phyloP scores from a whole-genome alignment of 192 early-diverging fungal species.

The Coemansia sp. region DNA sequence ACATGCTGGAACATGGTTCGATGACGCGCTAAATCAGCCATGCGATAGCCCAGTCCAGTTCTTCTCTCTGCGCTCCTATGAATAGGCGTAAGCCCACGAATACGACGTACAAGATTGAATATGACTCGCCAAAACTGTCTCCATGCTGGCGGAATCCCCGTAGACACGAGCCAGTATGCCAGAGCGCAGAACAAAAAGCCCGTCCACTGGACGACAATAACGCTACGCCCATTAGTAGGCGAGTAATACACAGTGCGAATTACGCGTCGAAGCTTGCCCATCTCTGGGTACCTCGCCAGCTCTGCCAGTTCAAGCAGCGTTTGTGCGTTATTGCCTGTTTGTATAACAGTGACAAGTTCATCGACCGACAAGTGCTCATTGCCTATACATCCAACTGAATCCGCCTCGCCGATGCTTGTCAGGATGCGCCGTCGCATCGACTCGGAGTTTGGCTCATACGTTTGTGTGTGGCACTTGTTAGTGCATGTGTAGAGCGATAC shows the following conservation, averaged over 20 bases:
- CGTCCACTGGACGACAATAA: constrained; percentile 32
- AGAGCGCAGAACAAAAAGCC: not conserved
- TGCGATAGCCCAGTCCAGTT: constrained; percentile 13
- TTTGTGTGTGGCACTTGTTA: constrained; percentile 16
- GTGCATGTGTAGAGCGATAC: constrained; percentile 22
- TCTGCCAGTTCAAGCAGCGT: constrained; percentile 19
- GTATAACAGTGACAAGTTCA: constrained; percentile 19
- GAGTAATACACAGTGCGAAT: constrained; percentile 16
- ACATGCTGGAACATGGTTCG: constrained; percentile 15
- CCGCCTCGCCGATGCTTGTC: constrained; percentile 14
- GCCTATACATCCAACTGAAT: constrained; percentile 13
- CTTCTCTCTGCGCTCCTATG: not conserved
- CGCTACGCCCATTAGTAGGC: constrained; percentile 16
- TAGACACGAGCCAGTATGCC: not conserved
- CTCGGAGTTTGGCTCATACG: constrained; percentile 20
- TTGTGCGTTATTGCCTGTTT: constrained; percentile 1
- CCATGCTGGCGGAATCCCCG: constrained; percentile 2
- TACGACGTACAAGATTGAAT: not conserved
- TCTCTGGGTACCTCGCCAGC: constrained; percentile 20
- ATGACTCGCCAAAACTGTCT: not conserved
- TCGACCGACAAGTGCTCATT: constrained; percentile 3
- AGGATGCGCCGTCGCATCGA: constrained; percentile 14
- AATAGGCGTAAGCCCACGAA: not conserved
- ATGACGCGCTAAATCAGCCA: constrained; percentile 31
- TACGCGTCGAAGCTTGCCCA: not conserved